Evolutionary conservation across 805 yeast genomes (phyloP), one percentile per base, ranked within the genome.

Genomic region (Yarrowia sp.): DNA sequence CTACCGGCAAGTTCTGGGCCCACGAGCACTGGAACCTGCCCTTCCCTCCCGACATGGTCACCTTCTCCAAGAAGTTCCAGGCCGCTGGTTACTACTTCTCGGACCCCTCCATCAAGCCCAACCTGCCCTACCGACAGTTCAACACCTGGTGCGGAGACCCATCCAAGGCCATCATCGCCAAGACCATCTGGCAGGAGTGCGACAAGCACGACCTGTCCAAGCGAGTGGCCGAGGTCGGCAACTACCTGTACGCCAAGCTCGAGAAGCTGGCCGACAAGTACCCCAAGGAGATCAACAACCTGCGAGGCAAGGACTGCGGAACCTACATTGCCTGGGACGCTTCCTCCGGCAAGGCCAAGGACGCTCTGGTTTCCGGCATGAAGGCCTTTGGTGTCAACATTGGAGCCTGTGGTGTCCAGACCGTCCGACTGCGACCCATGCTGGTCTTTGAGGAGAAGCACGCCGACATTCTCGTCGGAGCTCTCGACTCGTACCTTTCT

Each of bases 141-240:
- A 90, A 90, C 87, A 90, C 97, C 70, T 90, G 97, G 97, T 89
- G 94, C 81, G 97, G 97, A 75, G 97, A 90, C 81, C 93, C 96
- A 78, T 89, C 92, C 70, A 87, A 88, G 80, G 84, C 89, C 77
- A 81, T 90, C 74, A 82, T 91, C 74, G 90, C 93, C 69, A 87
- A 89, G 75, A 87, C 91, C 72, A 89, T 91, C 76, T 86, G 86
- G 74, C 77, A 84, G 72, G 92, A 90, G 81, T 81, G 89, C 61
- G 79, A 81, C 61, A 85, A 86, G 73, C 79, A 89, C 76, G 84
- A 86, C 73, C 84, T 91, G 73, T 83, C 86, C 59, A 78, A 80
- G 43, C 82, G 85, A 72, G 85, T 89, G 68, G 80, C 79, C 10
- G 81, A 82, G 75, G 89, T 89, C 58, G 97, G 97, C 73, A 83